Percentiles rank a stretch among this genome's conserved stretches.
Evolutionary conservation across 2,329 filamentous ascomycete genomes (phyloP).

Genomic region (Fusarium camptoceras): DNA sequence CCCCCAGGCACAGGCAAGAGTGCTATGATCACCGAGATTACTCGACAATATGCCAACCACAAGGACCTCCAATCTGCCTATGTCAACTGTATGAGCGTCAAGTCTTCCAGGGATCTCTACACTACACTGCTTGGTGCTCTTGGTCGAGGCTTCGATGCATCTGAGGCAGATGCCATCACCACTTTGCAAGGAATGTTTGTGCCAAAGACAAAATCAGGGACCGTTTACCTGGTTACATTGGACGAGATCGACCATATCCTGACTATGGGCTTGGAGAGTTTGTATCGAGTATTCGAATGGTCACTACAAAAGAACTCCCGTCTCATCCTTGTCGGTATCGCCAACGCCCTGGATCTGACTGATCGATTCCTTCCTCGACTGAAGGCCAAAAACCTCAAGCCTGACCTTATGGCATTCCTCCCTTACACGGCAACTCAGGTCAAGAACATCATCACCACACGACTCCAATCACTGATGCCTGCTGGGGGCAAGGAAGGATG

Average conservation of each 20-base stretch:
- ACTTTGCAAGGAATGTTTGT: constrained; percentile 78
- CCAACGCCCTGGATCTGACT: constrained; percentile 94
- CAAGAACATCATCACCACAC: constrained; percentile 84
- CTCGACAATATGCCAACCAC: constrained; percentile 65
- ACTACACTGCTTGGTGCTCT: constrained; percentile 79
- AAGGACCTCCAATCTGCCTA: constrained; percentile 76
- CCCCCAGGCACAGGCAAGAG: constrained; percentile 98
- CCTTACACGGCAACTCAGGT: constrained; percentile 92
- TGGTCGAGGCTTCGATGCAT: constrained; percentile 66
- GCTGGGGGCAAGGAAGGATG: constrained; percentile 65
- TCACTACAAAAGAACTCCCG: constrained; percentile 84
- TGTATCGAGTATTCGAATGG: constrained; percentile 98
- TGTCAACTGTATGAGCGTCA: constrained; percentile 98
- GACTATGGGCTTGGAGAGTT: constrained; percentile 85
- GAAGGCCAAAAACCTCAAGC: constrained; percentile 92
- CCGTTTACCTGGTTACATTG: constrained; percentile 83
- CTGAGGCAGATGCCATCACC: constrained; percentile 75
- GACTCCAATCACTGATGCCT: constrained; percentile 80
- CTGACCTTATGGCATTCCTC: constrained; percentile 88
- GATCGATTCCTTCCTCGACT: constrained; percentile 94
- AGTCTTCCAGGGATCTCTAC: constrained; percentile 87
- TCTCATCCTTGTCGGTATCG: constrained; percentile 89
- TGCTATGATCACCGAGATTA: constrained; percentile 87
- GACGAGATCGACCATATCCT: constrained; percentile 97
- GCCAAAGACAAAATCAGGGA: constrained; percentile 65